A percentile compares a stretch with the other conserved stretches of the same genome.
Evolutionary conservation across 1,284 basidiomycete genomes (phyloP).

Genomic region (Cutaneotrichosporon spelunceum): DNA sequence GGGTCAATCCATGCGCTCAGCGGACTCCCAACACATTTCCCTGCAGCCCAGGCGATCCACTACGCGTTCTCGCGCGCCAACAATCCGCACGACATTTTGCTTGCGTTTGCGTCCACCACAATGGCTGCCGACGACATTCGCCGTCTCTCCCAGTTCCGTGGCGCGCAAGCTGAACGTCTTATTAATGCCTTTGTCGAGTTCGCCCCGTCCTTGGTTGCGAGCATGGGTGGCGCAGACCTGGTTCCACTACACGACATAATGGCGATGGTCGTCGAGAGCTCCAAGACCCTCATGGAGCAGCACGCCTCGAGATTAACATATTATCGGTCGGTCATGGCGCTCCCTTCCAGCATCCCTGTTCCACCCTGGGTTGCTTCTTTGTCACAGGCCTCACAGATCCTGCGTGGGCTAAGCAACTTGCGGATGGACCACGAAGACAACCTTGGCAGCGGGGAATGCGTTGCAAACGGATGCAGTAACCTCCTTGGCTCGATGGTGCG

Average conservation of each 20-base stretch:
- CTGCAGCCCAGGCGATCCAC: conserved; percentile 19
- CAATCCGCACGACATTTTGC: conserved; percentile 36
- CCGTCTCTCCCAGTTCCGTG: conserved; percentile 32
- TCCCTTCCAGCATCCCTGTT: conserved; percentile 14
- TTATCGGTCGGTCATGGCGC: conserved; percentile 18
- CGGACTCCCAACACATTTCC: conserved; percentile 28
- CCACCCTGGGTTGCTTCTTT: conserved; percentile 34
- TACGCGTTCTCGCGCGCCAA: conserved; percentile 35
- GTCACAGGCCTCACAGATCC: conserved; percentile 26
- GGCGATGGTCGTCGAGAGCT: conserved; percentile 35
- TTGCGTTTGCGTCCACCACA: conserved; percentile 20
- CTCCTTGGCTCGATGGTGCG: conserved; percentile 42
- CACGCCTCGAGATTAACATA: conserved; percentile 34
- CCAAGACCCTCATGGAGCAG: conserved; percentile 42
- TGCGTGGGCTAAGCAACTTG: conserved; percentile 13
- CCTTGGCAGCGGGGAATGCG: conserved; percentile 24
- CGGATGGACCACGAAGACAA: conserved; percentile 16
- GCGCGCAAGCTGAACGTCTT: conserved; percentile 32
- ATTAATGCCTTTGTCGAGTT: conserved; percentile 32
- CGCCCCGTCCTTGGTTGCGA: conserved; percentile 21
- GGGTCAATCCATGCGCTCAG: conserved; percentile 31
- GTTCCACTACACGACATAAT: conserved; percentile 37
- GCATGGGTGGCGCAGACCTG: conserved; percentile 17
- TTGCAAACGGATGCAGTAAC: conserved; percentile 42
- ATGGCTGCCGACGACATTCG: conserved; percentile 32